Evolutionary conservation across 805 yeast genomes (phyloP), one percentile per base, ranked within the genome.

Genomic region (Barnettozyma populi): DNA sequence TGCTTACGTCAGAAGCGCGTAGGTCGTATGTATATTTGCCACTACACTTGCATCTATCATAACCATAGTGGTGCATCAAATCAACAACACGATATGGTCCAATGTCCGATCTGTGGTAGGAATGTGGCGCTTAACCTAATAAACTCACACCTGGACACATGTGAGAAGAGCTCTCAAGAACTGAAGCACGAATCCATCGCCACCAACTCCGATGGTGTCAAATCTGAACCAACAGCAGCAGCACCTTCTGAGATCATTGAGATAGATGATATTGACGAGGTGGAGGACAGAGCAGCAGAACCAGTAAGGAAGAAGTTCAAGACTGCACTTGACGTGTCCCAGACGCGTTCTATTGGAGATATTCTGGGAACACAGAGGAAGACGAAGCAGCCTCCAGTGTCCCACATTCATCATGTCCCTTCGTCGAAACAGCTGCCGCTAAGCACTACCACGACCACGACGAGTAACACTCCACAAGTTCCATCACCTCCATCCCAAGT

Each of bases 51-150:
- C n/a, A n/a, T n/a, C n/a, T n/a, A n/a, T n/a, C n/a, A n/a, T n/a
- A n/a, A n/a, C n/a, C n/a, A n/a, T n/a, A n/a, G n/a, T n/a, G n/a
- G n/a, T n/a, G n/a, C n/a, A n/a, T 7, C 7, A 3, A 21, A 41
- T 21, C 20, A 32, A 25, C 14, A 18, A 19, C 21, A 36, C 21
- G 23, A 3, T 7, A 59, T 59, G 63, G 64, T 60, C 3, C 45
- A 31, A 21, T 60, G 64, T 50, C 64, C 64, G 1, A 57, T 60
- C 2, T 60, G 64, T 46, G 58, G 55, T 0, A 49, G 49, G 16
- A 14, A 42, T 0, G 48, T 60, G 6, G 20, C 53, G 2, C 41
- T 60, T 20, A 46, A 49, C 1, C 45, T 44, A 36, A 60, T 60
- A 32, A 60, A 60, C 40, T 42, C 49, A 23, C 64, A 60, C 31